phyloP scores from a whole-genome alignment of 176 grass and related monocot species.

The Elaeis guineensis region DNA sequence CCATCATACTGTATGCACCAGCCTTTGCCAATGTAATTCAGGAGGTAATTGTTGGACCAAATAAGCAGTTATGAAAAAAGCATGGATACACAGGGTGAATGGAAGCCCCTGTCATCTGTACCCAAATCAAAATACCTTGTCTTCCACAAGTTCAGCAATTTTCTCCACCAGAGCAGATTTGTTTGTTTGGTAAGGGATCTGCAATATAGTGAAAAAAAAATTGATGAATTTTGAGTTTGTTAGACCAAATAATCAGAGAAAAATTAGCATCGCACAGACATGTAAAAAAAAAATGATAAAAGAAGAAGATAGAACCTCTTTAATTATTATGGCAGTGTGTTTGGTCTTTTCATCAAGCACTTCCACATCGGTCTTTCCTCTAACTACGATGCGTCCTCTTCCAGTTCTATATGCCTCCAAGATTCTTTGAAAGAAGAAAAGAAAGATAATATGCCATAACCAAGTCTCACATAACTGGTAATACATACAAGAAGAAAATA shows the following conservation, averaged over 20 bases:
- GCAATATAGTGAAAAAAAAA: constrained; percentile 23
- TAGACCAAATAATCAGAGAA: constrained; percentile 5
- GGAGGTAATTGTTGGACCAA: too few relatives aligned
- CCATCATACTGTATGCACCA: too few relatives aligned
- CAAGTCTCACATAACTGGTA: neutral
- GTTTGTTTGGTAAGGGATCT: constrained; percentile 95
- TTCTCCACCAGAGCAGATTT: constrained; percentile 81
- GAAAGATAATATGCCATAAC: constrained; percentile 6
- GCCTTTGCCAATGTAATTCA: too few relatives aligned
- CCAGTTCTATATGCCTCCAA: constrained; percentile 82
- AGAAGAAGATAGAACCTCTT: constrained; percentile 48
- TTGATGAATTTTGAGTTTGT: neutral
- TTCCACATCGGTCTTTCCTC: constrained; percentile 87
- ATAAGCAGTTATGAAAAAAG: too few relatives aligned
- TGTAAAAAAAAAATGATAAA: neutral
- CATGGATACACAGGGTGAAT: too few relatives aligned
- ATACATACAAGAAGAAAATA: constrained; percentile 19
- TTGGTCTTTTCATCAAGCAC: constrained; percentile 68
- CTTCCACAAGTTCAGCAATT: constrained; percentile 94
- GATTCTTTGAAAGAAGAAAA: constrained; percentile 48
- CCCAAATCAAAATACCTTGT: constrained; percentile 47
- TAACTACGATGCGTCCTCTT: constrained; percentile 69
- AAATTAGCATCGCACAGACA: neutral
- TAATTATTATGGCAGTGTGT: constrained; percentile 74
- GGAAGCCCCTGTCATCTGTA: too few relatives aligned